Percentiles rank a stretch among this genome's conserved stretches.
phyloP scores from a whole-genome alignment of 805 yeast species.

The Nakazawaea holstii region DNA sequence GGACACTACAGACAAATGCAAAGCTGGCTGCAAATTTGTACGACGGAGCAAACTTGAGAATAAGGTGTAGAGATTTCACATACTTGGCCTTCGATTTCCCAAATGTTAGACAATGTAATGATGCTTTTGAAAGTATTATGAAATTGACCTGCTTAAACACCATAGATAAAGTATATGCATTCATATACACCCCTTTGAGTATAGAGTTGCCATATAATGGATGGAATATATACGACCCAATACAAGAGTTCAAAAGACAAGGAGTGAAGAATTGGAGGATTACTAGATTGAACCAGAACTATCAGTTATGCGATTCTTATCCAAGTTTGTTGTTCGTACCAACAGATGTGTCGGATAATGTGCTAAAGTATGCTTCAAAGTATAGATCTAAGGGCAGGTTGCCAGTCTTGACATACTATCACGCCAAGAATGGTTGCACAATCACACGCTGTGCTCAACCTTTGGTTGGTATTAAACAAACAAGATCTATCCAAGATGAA shows the following conservation, averaged over 20 bases:
- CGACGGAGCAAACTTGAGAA: conserved; percentile 50
- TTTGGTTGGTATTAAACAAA: conserved; percentile 81
- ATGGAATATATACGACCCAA: conserved; percentile 66
- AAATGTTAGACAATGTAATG: conserved; percentile 52
- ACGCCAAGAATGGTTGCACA: conserved; percentile 63
- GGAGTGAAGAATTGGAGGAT: conserved; percentile 63
- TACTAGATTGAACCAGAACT: conserved; percentile 57
- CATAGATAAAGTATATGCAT: conserved; percentile 69
- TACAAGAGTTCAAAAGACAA: conserved; percentile 67
- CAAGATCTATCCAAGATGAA: conserved; percentile 89
- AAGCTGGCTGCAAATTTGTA: conserved; percentile 16
- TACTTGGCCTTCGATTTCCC: conserved; percentile 72
- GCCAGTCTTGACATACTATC: conserved; percentile 77
- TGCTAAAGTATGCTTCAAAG: conserved; percentile 76
- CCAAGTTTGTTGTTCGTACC: conserved; percentile 72
- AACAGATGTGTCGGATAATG: conserved; percentile 69
- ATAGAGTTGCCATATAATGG: conserved; percentile 61
- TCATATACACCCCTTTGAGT: conserved; percentile 68
- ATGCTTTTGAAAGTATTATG: conserved; percentile 69
- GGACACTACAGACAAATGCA: conserved; percentile 3
- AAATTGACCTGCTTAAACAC: conserved; percentile 53
- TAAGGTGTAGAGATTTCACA: conserved; percentile 82
- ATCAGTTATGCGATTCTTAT: conserved; percentile 68
- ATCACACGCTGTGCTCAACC: conserved; percentile 93
- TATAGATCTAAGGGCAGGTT: conserved; percentile 82